Base-by-base conservation (phyloP, 2,329 filamentous ascomycete species). In the Colletotrichum somersetense region DNA sequence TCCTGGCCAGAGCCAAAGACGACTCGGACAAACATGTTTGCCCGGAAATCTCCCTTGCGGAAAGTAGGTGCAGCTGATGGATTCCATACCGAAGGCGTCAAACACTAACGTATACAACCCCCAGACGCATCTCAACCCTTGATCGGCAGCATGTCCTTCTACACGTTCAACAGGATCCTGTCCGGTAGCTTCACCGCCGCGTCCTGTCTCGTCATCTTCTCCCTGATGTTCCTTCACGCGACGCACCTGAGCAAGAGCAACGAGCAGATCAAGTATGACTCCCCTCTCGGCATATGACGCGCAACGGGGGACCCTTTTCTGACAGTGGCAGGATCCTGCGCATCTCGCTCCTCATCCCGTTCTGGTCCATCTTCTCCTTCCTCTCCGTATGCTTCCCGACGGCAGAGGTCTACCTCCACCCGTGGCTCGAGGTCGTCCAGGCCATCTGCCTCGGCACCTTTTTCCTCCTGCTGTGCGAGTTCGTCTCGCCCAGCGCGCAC, bases 391-490 rank as follows among this genome's bases (percentile, higher is more conserved):
- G 76, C 65, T 81, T 80, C 48, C 81, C 83, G 2, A 76, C 78
- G 30, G 75, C 79, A 2, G 80, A 81, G 56, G 78, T 83, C 55
- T 86, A 85, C 73, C 69, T 86, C 16, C 75, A 79, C 40, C 79
- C 81, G 3, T 82, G 82, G 76, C 75, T 82, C 33, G 80, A 82
- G 30, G 71, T 83, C 7, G 79, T 82, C 70, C 81, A 86, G 76
- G 77, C 80, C 5, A 75, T 83, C 38, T 82, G 83, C 12, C 75
- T 87, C 1, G 80, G 79, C n/a, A 78, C 79, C 14, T 86, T 86
- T 74, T 84, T 85, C 72, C 77, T 86, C 12, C 79, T 86, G 38
- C 77, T 85, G 50, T 83, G 81, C 74, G 82, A 83, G 56, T 85
- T 80, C 61, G 75, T 86, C 5, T 81, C 78, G 7, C 80, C 82